These are phyloP conservation scores for Monilinia fructigena DNA, from an alignment of 2,329 filamentous ascomycete genomes.

Conservation along the genomic window DNA sequence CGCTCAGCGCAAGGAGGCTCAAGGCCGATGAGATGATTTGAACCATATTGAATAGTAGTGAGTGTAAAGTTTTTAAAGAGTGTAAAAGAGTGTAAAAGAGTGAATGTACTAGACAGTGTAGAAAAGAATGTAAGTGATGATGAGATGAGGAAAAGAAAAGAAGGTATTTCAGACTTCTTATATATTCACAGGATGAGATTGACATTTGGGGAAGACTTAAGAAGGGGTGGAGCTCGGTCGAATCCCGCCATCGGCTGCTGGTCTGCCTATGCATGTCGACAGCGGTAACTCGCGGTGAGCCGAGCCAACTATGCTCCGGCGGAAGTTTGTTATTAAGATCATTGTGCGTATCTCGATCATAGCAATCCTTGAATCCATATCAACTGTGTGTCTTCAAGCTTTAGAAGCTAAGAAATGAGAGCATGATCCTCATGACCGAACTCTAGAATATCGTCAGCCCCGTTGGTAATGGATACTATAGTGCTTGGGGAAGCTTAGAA, in stretches of 20 bases:
- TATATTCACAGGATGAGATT: slow-evolving; percentile 3
- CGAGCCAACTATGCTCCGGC: background rate
- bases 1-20: slow-evolving; percentile 29
- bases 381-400: background rate
- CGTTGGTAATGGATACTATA: background rate
- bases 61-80: slow-evolving; percentile 1
- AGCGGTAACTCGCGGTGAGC: background rate
- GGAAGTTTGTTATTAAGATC: background rate
- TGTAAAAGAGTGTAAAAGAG: slow-evolving; percentile 17
- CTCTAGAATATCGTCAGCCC: background rate
- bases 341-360: background rate
- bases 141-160: slow-evolving; percentile 12
- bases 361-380: background rate
- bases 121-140: slow-evolving; percentile 15
- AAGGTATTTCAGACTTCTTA: slow-evolving; percentile 3
- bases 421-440: background rate
- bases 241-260: slow-evolving; percentile 2
- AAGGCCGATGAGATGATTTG: slow-evolving; percentile 29
- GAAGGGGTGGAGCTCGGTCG: background rate
- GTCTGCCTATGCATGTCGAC: background rate
- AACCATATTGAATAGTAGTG: slow-evolving; percentile 31
- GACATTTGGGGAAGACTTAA: slow-evolving; percentile 2
- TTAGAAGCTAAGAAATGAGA: background rate
- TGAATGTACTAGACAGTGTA: slow-evolving; percentile 15
- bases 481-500: background rate